Percentiles rank a stretch among this genome's conserved stretches.
Conservation (phyloP, 805 yeast species). For the Ogataea corticis region DNA sequence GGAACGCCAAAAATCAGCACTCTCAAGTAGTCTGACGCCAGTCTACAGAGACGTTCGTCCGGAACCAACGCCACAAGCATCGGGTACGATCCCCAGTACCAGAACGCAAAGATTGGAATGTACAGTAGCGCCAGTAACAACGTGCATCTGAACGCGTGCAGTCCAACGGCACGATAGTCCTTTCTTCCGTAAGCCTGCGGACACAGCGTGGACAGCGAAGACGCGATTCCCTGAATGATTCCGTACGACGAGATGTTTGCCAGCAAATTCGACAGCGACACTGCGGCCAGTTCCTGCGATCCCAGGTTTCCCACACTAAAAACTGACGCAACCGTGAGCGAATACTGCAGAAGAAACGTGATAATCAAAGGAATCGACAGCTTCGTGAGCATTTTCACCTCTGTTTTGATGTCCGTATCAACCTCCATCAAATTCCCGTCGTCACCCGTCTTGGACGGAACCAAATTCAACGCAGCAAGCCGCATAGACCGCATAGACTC, state of each 20-base stretch:
- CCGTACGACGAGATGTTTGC: conserved; percentile 58
- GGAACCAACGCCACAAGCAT: conserved; percentile 39
- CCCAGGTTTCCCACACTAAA: conserved; percentile 61
- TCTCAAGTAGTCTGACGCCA: conserved; percentile 50
- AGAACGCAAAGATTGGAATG: conserved; percentile 41
- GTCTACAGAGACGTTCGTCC: conserved; percentile 45
- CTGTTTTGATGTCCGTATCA: conserved; percentile 40
- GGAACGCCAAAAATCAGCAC: conserved; percentile 54
- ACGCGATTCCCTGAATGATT: conserved; percentile 57
- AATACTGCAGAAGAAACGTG: conserved; percentile 55
- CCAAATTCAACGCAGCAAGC: conserved; percentile 14
- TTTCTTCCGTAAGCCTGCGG: conserved; percentile 63
- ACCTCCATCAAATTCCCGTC: conserved; percentile 38
- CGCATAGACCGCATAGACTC: conserved; percentile 26
- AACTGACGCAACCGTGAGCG: conserved; percentile 54
- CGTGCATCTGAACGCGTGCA: conserved; percentile 51
- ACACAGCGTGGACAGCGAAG: conserved; percentile 57
- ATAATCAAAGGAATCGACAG: conserved; percentile 52
- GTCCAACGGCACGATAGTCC: conserved; percentile 50
- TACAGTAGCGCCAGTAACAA: conserved; percentile 43
- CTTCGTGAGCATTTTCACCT: conserved; percentile 38
- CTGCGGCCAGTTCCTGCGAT: conserved; percentile 58
- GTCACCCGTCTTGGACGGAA: conserved; percentile 23
- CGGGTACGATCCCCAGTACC: conserved; percentile 41
- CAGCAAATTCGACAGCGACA: conserved; percentile 56